Percentiles rank a stretch among this genome's conserved stretches.
These are phyloP conservation scores for Alternaria brassicicola DNA, from an alignment of 2,329 filamentous ascomycete genomes.

Conservation along the genomic window DNA sequence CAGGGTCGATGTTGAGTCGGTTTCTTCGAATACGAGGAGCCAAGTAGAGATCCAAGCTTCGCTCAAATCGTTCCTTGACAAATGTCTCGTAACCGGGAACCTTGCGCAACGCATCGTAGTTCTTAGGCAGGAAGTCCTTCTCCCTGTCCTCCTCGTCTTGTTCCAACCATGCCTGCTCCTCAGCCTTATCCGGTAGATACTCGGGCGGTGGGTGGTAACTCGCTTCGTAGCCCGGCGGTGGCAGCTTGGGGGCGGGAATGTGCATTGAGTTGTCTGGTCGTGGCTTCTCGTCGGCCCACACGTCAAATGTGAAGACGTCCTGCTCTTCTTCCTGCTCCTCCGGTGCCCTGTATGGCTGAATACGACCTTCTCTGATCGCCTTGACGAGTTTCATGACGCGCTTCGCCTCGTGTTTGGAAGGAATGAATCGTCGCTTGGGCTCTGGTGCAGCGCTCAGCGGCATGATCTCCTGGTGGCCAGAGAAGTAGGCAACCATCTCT, in stretches of 20 bases:
- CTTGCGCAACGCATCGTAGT: conserved; percentile 82
- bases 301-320: conserved; percentile 74
- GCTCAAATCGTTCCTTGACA: conserved; percentile 94
- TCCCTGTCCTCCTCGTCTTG: conserved; percentile 89
- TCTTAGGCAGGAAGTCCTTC: conserved; percentile 82
- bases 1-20: conserved; percentile 94
- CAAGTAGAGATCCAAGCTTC: conserved; percentile 93
- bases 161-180: conserved; percentile 84
- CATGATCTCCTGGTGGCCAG: conserved; percentile 88
- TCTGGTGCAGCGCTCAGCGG: conserved; percentile 92
- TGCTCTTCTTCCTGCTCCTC: conserved; percentile 76
- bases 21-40: conserved; percentile 91
- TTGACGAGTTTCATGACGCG: conserved; percentile 96
- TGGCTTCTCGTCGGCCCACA: conserved; percentile 92
- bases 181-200: conserved; percentile 85
- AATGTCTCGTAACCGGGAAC: conserved; percentile 90
- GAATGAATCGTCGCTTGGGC: conserved; percentile 92
- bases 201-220: conserved; percentile 96
- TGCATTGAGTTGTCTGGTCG: conserved; percentile 89
- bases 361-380: conserved; percentile 91
- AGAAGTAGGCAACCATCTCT: conserved; percentile 92
- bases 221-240: conserved; percentile 91
- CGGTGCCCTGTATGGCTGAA: conserved; percentile 84
- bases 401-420: conserved; percentile 96
- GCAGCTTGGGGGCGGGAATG: conserved; percentile 89